Conservation (phyloP, 2,329 filamentous ascomycete species). For the Alternaria alternata region DNA sequence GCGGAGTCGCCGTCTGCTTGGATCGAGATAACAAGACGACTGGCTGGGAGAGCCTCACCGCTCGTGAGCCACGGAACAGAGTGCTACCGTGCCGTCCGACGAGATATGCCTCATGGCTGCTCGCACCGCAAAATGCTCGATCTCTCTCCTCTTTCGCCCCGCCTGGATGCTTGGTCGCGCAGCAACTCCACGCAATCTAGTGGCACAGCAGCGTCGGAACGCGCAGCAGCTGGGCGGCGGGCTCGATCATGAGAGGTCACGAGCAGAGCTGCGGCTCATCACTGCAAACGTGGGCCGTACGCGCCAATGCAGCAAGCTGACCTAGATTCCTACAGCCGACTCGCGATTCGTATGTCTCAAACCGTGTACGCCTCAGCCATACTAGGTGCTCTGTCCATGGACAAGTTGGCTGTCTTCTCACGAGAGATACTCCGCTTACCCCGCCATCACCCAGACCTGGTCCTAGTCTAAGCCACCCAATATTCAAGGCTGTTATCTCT, state of each 20-base stretch:
- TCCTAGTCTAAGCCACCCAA: constrained; percentile 1
- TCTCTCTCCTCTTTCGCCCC: constrained; percentile 5
- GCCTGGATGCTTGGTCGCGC: constrained; percentile 4
- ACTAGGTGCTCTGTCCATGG: background rate
- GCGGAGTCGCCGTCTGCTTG: constrained; percentile 23
- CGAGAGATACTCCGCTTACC: constrained; percentile 9
- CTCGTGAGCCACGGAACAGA: constrained; percentile 6
- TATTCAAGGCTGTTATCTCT: background rate
- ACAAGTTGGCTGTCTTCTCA: constrained; percentile 1
- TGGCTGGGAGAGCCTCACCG: constrained; percentile 17
- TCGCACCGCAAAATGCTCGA: background rate
- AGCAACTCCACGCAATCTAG: constrained; percentile 13
- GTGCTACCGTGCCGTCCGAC: constrained; percentile 5
- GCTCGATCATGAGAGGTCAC: constrained; percentile 12
- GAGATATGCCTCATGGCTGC: constrained; percentile 1
- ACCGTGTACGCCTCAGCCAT: background rate
- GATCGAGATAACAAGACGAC: constrained; percentile 17
- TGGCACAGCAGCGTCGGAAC: constrained; percentile 17
- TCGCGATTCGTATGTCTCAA: background rate
- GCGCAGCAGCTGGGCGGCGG: background rate
- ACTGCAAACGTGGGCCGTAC: background rate
- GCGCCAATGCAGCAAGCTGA: background rate
- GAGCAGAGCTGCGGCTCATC: constrained; percentile 2
- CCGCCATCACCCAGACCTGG: constrained; percentile 7
- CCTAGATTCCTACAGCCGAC: background rate